Evolutionary conservation across 2,329 filamentous ascomycete genomes (phyloP), one percentile per base, ranked within the genome.

Genomic region (Penicillium sp.): DNA sequence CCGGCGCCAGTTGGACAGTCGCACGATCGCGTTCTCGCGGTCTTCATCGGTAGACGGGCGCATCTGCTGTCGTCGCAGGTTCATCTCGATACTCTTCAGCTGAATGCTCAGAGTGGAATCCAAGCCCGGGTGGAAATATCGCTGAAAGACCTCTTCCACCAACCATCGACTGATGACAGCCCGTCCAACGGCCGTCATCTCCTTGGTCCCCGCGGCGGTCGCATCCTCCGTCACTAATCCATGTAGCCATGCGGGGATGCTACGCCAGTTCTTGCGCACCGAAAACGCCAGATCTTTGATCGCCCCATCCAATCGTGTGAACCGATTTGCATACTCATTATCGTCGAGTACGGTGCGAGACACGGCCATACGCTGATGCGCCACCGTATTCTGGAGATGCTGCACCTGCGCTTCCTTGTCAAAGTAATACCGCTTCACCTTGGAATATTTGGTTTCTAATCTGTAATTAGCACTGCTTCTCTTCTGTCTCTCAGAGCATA

Each of bases 381-480:
- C 95, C 55, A 99, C 86, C n/a, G 92, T 95, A 75, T 99, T 98
- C 75, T 99, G 95, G 17, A 99, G 84, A 69, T 95, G 90, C 75
- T 97, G 94, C 25, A 98, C 90, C 76, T 97, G 93, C 17, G 88
- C 84, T 66, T 89, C 90, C 69, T 96, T 89, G 65, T 98, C 95
- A 75, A 98, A 98, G 75, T 97, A 99, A 69, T 97, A 90, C 57
- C 92, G 88, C 81, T 99, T 99, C 59, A 99, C 94, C 73, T 97
- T 96, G 75, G 96, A 96, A 75, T 99, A 99, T 80, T 99, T 99
- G 67, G 87, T 87, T 71, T 95, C 93, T 96, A 64, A 54, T 60
- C 10, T 25, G 42, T 17, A 43, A 37, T 57, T 39, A 47, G 35
- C 49, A 20, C 34, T 5, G 8, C 8, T 17, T 15, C 4, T 25